Base-by-base conservation (phyloP, 768 basidiomycete genomes). In the Calvatia gigantea region DNA sequence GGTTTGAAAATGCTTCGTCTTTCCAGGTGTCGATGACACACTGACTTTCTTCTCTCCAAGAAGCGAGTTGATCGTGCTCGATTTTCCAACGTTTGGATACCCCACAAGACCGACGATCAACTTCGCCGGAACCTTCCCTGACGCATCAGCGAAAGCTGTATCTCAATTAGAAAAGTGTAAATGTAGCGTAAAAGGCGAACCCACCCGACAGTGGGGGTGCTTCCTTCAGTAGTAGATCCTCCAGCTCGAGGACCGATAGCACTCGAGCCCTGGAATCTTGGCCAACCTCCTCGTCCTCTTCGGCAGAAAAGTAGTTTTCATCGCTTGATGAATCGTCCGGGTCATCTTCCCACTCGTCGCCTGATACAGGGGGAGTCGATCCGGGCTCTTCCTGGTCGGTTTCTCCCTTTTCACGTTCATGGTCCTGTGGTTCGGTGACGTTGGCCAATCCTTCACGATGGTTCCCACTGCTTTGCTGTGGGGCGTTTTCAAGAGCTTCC, bases 1-100 rank as follows among this genome's bases (percentile, higher is more conserved):
- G 0, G 97, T 98, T 70, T 99, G 97, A 73, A 98, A 98, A 71
- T 99, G 96, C 67, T 99, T 99, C 12, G 97, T 99, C 74, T 98
- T 91, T 59, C 97, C 97, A 0, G 97, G 97, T 0, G 97, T 99
- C 0, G 96, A 86, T 3, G 96, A 98, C 25, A 99, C 97, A 66
- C 94, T 97, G 60, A 99, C 97, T 79, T 91, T 94, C 75, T 97
- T 96, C 68, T 94, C 89, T 33, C 96, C 97, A 4, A 99, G 78
- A 6, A 99, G 79, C 5, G 96, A 90, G 68, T 99, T 99, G 65
- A 99, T 95, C 4, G 97, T 94, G 58, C 93, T 95, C 0, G 96
- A 98, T 72, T 99, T 99, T 14, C 97, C 97, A 21, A 98, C 96
- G 65, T 99, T 99, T 0, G 97, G 97, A 67, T 99, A 98, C 27